Evolutionary conservation across 2,329 filamentous ascomycete genomes (phyloP).

Genomic region (Fusarium abutilonis): DNA sequence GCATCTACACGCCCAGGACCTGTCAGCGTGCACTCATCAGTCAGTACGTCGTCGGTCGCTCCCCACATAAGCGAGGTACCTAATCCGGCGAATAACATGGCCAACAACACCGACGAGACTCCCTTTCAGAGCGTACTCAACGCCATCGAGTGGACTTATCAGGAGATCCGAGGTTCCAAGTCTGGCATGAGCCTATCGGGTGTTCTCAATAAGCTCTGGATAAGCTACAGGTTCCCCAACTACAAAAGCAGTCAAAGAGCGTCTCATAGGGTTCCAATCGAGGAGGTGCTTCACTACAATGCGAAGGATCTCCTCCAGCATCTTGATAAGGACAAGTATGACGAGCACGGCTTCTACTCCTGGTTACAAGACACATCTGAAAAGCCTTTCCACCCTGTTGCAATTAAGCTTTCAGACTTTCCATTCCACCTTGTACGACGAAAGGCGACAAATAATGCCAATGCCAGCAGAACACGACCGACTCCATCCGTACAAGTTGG

Average conservation of each 20-base stretch:
- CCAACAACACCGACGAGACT: constrained; percentile 20
- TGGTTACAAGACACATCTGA: constrained; percentile 49
- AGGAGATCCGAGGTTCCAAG: constrained; percentile 29
- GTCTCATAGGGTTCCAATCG: constrained; percentile 54
- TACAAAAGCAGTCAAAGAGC: constrained; percentile 43
- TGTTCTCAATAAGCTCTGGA: constrained; percentile 48
- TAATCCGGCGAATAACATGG: background rate
- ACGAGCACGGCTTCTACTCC: constrained; percentile 45
- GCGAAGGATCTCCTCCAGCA: constrained; percentile 52
- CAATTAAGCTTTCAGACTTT: constrained; percentile 45
- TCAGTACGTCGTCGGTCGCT: constrained; percentile 8
- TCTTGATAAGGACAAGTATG: constrained; percentile 51
- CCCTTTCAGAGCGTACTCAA: constrained; percentile 46
- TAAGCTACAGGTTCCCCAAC: constrained; percentile 47
- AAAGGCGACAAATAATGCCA: constrained; percentile 38
- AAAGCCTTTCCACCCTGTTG: constrained; percentile 43
- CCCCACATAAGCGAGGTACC: constrained; percentile 5
- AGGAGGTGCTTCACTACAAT: constrained; percentile 58
- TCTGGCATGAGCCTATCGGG: constrained; percentile 36
- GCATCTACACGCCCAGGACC: constrained; percentile 7
- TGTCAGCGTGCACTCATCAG: constrained; percentile 11
- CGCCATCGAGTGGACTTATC: constrained; percentile 41
- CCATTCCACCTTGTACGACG: constrained; percentile 42
- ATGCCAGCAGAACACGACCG: constrained; percentile 8
- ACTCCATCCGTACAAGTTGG: background rate